Evolutionary conservation across 192 early-diverging fungal species (phyloP).

Genomic region (Spizellomyces sp.): DNA sequence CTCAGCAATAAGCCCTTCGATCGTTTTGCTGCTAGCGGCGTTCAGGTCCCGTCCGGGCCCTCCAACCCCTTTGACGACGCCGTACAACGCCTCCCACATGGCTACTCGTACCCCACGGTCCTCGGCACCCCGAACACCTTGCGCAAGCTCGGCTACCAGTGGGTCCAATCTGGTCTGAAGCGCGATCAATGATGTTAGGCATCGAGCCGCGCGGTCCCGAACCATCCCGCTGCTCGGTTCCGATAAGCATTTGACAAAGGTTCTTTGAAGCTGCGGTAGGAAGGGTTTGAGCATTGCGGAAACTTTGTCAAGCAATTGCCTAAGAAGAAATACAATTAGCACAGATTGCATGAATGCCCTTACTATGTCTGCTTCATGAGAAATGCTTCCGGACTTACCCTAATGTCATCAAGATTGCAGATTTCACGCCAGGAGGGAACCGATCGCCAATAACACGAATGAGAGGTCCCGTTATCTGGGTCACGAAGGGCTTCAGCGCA

Average conservation of each 20-base stretch:
- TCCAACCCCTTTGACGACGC: constrained; percentile 58
- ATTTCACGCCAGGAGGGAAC: constrained; percentile 88
- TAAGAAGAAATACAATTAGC: constrained; percentile 30
- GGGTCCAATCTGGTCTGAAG: constrained; percentile 80
- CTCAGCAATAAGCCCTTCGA: constrained; percentile 63
- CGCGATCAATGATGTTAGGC: constrained; percentile 70
- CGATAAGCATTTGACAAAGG: constrained; percentile 87
- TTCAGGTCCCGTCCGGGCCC: constrained; percentile 56
- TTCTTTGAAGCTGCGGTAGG: constrained; percentile 97
- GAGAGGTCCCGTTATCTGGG: constrained; percentile 93
- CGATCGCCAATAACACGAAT: constrained; percentile 98
- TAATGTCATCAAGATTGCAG: constrained; percentile 87
- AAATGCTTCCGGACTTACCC: constrained; percentile 40
- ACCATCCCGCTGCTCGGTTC: constrained; percentile 74
- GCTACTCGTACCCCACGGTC: constrained; percentile 61
- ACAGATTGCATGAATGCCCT: too few relatives aligned
- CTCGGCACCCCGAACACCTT: constrained; percentile 66
- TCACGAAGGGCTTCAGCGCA: constrained; percentile 86
- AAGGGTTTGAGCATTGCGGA: constrained; percentile 92
- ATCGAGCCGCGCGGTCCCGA: constrained; percentile 78
- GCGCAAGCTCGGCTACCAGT: constrained; percentile 71
- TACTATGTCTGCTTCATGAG: too few relatives aligned
- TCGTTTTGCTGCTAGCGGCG: constrained; percentile 58
- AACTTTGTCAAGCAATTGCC: constrained; percentile 66
- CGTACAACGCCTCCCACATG: constrained; percentile 75